These are phyloP conservation scores for Hypsizygus ulmarius DNA, from an alignment of 1,284 basidiomycete species.

Conservation along the genomic window DNA sequence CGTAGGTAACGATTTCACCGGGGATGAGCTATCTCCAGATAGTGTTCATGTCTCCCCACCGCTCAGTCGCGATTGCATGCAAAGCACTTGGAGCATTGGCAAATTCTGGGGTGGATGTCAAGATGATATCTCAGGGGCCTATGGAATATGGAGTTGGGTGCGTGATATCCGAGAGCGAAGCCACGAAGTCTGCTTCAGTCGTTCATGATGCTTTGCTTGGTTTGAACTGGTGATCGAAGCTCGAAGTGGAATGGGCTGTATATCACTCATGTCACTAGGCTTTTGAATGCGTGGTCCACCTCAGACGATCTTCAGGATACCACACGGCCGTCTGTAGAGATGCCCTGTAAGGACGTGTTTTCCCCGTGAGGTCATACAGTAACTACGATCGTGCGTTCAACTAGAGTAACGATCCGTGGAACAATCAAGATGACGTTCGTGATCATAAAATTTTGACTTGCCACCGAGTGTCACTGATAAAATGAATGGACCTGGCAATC, in stretches of 20 bases:
- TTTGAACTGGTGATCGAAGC: neutral
- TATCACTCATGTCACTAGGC: too few relatives aligned
- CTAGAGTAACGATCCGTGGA: neutral
- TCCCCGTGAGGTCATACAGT: neutral
- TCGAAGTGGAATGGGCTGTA: too few relatives aligned
- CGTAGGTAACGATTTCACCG: constrained; percentile 1
- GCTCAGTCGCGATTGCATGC: neutral
- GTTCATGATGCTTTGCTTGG: neutral
- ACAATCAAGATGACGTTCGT: too few relatives aligned
- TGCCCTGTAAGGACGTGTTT: too few relatives aligned
- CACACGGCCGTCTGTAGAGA: too few relatives aligned
- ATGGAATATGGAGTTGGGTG: neutral
- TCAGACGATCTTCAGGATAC: too few relatives aligned
- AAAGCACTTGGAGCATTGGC: neutral
- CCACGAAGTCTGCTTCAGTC: neutral
- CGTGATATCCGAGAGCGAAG: neutral
- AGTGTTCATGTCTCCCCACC: neutral
- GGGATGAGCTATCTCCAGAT: constrained; percentile 8
- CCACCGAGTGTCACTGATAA: neutral
- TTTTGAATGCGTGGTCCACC: too few relatives aligned
- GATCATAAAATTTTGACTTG: neutral
- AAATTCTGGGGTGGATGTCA: neutral
- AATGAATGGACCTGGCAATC: too few relatives aligned
- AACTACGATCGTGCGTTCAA: neutral
- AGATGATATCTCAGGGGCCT: constrained; percentile 2